phyloP scores from a whole-genome alignment of 176 grass and related monocot species.

The Dactylis glomerata region DNA sequence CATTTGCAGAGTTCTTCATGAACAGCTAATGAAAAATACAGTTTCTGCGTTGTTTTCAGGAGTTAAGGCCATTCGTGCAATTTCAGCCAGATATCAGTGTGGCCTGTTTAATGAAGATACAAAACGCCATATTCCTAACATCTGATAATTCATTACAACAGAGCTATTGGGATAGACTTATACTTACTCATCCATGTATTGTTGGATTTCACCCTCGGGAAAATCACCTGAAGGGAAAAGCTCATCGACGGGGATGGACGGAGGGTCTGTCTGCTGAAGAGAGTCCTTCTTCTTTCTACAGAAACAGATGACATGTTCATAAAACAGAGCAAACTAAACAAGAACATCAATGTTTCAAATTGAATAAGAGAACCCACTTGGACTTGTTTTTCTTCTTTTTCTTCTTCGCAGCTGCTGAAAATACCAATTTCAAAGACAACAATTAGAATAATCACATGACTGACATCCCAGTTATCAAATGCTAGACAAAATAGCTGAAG shows the following conservation, averaged over 20 bases:
- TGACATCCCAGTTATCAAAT: neutral
- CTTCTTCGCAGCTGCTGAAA: slow-evolving; percentile 54
- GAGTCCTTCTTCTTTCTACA: slow-evolving; percentile 84
- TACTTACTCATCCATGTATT: slow-evolving; percentile 85
- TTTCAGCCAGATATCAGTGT: neutral
- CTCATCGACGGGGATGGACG: slow-evolving; percentile 85
- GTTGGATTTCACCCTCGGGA: slow-evolving; percentile 84
- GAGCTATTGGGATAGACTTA: neutral
- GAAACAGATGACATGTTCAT: neutral
- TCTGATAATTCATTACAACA: neutral
- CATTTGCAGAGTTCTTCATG: neutral
- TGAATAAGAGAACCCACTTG: slow-evolving; percentile 43
- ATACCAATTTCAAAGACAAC: slow-evolving; percentile 15
- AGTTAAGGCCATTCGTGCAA: neutral
- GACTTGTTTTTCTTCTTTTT: slow-evolving; percentile 90
- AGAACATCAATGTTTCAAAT: neutral
- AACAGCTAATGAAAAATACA: neutral
- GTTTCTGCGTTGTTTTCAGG: neutral
- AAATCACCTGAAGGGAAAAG: slow-evolving; percentile 82
- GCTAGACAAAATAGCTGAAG: slow-evolving; percentile 15
- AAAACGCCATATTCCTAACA: neutral
- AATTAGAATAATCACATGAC: slow-evolving; percentile 17
- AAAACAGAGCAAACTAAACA: slow-evolving; percentile 22
- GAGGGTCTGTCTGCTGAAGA: slow-evolving; percentile 74
- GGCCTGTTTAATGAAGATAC: neutral